These are phyloP conservation scores for Candolleomyces eurysporus DNA, from an alignment of 768 basidiomycete genomes.

Conservation along the genomic window DNA sequence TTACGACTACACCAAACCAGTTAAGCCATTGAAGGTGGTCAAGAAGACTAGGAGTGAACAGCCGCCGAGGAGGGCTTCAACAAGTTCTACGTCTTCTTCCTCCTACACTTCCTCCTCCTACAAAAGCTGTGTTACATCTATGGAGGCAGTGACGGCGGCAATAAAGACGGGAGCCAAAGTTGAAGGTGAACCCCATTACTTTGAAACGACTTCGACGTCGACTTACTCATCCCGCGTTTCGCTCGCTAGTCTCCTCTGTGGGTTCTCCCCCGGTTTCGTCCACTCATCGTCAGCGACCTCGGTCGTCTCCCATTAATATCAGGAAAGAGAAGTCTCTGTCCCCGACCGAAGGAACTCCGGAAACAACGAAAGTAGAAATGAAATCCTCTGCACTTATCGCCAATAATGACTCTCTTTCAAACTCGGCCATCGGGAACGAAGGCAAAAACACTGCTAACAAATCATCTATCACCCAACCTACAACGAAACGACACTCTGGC, in stretches of 20 bases:
- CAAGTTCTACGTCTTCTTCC: background rate
- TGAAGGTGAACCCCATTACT: background rate
- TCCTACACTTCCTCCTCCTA: too few relatives aligned
- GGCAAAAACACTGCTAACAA: too few relatives aligned
- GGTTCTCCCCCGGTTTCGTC: background rate
- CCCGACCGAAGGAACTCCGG: background rate
- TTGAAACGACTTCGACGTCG: background rate
- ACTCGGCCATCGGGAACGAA: too few relatives aligned
- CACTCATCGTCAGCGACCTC: background rate
- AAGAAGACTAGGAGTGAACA: background rate
- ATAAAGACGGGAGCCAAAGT: background rate
- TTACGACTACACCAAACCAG: slow-evolving; percentile 7
- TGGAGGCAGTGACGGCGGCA: too few relatives aligned
- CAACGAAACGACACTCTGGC: too few relatives aligned
- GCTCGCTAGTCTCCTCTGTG: background rate
- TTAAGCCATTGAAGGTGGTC: slow-evolving; percentile 8
- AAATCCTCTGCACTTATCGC: background rate
- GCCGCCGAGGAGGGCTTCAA: background rate
- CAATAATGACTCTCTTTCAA: too few relatives aligned
- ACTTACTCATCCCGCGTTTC: background rate
- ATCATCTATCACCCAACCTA: too few relatives aligned
- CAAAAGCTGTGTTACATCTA: too few relatives aligned
- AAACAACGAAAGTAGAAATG: background rate
- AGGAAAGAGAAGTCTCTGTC: too few relatives aligned
- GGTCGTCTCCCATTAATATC: too few relatives aligned